A percentile compares a stretch with the other conserved stretches of the same genome.
Conservation (phyloP, 352 stramenopile species). For the Pythium brachiatum region DNA sequence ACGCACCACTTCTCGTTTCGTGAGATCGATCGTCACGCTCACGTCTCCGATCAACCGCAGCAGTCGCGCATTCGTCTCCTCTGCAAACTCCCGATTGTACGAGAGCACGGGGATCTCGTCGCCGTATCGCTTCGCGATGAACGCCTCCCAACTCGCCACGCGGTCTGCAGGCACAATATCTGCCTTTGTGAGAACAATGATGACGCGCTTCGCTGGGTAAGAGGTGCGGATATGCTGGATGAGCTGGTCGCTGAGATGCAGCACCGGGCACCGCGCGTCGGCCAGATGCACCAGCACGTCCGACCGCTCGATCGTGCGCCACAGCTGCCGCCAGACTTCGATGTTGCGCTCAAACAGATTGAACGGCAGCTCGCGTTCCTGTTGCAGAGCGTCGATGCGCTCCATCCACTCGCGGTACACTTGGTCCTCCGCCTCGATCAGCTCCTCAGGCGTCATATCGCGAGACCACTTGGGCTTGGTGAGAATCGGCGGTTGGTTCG, state of each 20-base stretch:
- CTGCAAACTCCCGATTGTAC: conserved; percentile 62
- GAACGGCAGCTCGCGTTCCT: conserved; percentile 23
- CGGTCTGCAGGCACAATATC: conserved; percentile 90
- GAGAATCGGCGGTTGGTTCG: conserved; percentile 66
- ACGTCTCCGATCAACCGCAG: conserved; percentile 44
- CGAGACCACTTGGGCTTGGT: conserved; percentile 59
- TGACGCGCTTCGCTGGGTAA: conserved; percentile 85
- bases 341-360: conserved; percentile 83
- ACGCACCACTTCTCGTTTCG: conserved; percentile 91
- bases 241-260: conserved; percentile 70
- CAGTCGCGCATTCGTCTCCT: conserved; percentile 45
- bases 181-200: conserved; percentile 99
- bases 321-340: conserved; percentile 81
- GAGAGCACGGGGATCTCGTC: conserved; percentile 83
- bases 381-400: conserved; percentile 29
- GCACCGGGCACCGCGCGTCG: conserved; percentile 63
- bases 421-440: conserved; percentile 47
- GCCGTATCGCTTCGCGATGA: conserved; percentile 82
- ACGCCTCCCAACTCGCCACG: conserved; percentile 92
- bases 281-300: conserved; percentile 76
- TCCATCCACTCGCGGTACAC: conserved; percentile 61
- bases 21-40: conserved; percentile 23
- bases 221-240: conserved; percentile 43
- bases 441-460: conserved; percentile 62
- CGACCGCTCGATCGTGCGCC: conserved; percentile 75